Conservation (phyloP, 352 stramenopile genomes). For the Phytopythium ostracodes region DNA sequence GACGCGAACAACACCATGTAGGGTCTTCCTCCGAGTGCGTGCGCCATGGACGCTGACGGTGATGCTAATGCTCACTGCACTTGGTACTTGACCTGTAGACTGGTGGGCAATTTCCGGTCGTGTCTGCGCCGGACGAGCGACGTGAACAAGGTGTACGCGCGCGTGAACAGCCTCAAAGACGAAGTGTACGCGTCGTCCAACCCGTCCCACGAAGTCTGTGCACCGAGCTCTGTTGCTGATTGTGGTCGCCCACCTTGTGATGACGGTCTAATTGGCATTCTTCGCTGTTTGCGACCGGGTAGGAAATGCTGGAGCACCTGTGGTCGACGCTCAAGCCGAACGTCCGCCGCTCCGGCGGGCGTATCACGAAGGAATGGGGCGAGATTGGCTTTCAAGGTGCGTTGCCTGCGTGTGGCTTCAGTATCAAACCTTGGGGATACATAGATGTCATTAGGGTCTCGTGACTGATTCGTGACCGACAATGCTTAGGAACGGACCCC, state of each 20-base stretch:
- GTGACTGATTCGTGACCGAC: too few relatives aligned
- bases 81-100: constrained; percentile 18
- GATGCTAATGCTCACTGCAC: not conserved
- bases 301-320: constrained; percentile 76
- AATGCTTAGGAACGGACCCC: constrained; percentile 53
- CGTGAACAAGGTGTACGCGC: constrained; percentile 70
- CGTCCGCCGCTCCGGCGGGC: constrained; percentile 62
- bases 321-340: constrained; percentile 79
- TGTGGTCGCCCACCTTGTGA: not conserved
- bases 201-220: constrained; percentile 48
- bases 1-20: constrained; percentile 45
- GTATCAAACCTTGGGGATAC: too few relatives aligned
- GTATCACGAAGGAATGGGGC: constrained; percentile 85
- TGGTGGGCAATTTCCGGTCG: constrained; percentile 59
- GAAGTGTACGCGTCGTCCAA: constrained; percentile 68
- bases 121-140: constrained; percentile 71
- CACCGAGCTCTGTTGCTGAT: not conserved
- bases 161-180: constrained; percentile 49
- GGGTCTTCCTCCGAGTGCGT: not conserved
- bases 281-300: too few relatives aligned
- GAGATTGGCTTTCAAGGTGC: constrained; percentile 86
- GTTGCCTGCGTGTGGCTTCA: too few relatives aligned
- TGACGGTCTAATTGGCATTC: too few relatives aligned
- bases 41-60: not conserved
- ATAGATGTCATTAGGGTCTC: too few relatives aligned